phyloP scores from a whole-genome alignment of 257 asterid species.

The Striga asiatica region DNA sequence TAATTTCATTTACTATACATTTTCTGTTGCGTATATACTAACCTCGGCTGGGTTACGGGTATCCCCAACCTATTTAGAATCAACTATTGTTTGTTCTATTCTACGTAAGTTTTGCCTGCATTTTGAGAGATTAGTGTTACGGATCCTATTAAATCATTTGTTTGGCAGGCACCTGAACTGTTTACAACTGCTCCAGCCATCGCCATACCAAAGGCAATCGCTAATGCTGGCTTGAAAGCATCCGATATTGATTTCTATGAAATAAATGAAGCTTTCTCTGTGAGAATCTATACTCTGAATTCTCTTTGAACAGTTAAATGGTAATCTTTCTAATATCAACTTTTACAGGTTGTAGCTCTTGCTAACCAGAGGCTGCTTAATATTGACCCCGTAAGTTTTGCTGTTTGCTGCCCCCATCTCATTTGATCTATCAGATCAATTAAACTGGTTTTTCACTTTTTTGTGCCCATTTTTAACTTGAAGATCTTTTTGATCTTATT shows the following conservation, averaged over 20 bases:
- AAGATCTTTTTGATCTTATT: constrained; percentile 5
- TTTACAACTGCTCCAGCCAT: constrained; percentile 95
- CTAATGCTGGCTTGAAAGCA: constrained; percentile 57
- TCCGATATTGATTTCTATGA: constrained; percentile 75
- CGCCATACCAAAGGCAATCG: constrained; percentile 88
- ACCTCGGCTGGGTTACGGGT: not conserved
- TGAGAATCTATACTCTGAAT: constrained; percentile 24
- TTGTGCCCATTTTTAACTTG: too few species aligned
- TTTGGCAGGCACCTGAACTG: constrained; percentile 80
- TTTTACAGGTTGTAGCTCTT: constrained; percentile 78
- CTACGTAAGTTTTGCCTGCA: too few species aligned
- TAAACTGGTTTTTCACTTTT: not conserved
- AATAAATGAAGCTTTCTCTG: constrained; percentile 92
- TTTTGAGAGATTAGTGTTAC: too few species aligned
- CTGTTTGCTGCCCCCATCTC: constrained; percentile 1
- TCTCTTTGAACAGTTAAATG: not conserved
- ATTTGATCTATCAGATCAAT: too few species aligned
- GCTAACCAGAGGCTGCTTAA: constrained; percentile 70
- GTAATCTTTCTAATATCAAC: not conserved
- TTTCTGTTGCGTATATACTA: not conserved
- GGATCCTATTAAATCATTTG: constrained; percentile 18
- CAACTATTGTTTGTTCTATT: too few species aligned
- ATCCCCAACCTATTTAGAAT: too few species aligned
- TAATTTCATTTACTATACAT: not conserved
- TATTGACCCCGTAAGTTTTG: constrained; percentile 51